phyloP scores from a whole-genome alignment of 768 basidiomycete genomes.

The Lentinus tigrinus region DNA sequence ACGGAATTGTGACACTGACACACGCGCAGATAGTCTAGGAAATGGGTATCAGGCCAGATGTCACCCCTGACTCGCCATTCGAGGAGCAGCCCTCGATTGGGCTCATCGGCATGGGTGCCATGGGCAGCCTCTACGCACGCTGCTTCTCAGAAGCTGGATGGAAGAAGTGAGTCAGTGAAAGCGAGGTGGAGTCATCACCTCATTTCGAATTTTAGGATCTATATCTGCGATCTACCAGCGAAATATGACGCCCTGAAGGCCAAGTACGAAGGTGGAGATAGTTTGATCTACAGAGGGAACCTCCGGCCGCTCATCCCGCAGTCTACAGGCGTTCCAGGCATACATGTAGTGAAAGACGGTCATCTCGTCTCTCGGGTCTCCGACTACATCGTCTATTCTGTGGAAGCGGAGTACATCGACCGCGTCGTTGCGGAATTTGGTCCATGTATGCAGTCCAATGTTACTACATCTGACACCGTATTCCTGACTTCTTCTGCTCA shows the following conservation, averaged over 20 bases:
- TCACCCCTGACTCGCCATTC: conserved; percentile 34
- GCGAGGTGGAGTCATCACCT: background rate
- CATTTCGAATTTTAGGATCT: conserved; percentile 54
- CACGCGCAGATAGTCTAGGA: background rate
- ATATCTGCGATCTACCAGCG: conserved; percentile 83
- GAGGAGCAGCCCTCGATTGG: conserved; percentile 77
- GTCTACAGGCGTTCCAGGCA: conserved; percentile 49
- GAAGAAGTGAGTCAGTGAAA: conserved; percentile 58
- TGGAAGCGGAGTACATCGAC: conserved; percentile 88
- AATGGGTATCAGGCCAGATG: conserved; percentile 18
- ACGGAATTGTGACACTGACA: too few relatives aligned
- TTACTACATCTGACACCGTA: background rate
- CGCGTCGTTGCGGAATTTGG: conserved; percentile 85
- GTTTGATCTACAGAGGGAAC: background rate
- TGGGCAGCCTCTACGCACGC: conserved; percentile 93
- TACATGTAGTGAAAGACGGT: conserved; percentile 74
- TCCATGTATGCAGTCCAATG: conserved; percentile 64
- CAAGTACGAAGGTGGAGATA: conserved; percentile 55
- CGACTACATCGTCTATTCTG: conserved; percentile 93
- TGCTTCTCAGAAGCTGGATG: conserved; percentile 79
- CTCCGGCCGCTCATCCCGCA: background rate
- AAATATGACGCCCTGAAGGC: conserved; percentile 63
- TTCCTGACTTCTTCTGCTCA: conserved; percentile 25
- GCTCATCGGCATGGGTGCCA: conserved; percentile 95
- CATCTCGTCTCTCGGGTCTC: conserved; percentile 86